phyloP scores from a whole-genome alignment of 768 basidiomycete species.

The Suillus plorans region DNA sequence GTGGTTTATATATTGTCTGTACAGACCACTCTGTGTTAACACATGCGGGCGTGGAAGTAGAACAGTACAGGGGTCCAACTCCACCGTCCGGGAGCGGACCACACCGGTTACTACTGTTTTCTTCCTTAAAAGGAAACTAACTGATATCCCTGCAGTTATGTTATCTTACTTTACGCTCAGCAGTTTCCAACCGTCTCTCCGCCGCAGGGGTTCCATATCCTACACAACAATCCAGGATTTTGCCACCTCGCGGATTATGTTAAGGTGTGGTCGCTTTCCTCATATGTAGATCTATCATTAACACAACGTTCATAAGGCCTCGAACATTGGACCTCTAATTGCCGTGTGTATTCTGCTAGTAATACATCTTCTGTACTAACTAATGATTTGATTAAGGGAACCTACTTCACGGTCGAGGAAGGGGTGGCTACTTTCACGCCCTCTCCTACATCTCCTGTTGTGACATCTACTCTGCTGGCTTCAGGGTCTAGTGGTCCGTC shows the following conservation, averaged over 20 bases:
- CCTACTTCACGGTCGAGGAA: constrained; percentile 73
- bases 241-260: constrained; percentile 63
- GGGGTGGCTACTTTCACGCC: constrained; percentile 56
- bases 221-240: constrained; percentile 50
- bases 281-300: not conserved
- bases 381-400: constrained; percentile 41
- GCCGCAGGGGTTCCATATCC: constrained; percentile 43
- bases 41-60: constrained; percentile 49
- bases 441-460: constrained; percentile 42
- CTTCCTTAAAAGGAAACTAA: not conserved
- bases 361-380: constrained; percentile 6
- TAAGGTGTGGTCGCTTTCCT: constrained; percentile 34
- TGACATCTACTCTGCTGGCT: constrained; percentile 28
- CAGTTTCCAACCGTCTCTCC: constrained; percentile 63
- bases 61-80: constrained; percentile 69
- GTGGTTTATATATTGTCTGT: not conserved
- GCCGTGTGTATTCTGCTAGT: constrained; percentile 42
- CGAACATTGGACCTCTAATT: constrained; percentile 57
- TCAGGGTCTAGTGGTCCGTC: constrained; percentile 11
- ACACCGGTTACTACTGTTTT: constrained; percentile 55
- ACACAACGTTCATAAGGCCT: constrained; percentile 33
- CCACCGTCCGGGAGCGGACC: constrained; percentile 69
- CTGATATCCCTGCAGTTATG: constrained; percentile 49
- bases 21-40: constrained; percentile 41
- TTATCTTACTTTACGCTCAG: constrained; percentile 63